Evolutionary conservation across 768 basidiomycete genomes (phyloP), one percentile per base, ranked within the genome.

Genomic region (Lactifluus pinguis): DNA sequence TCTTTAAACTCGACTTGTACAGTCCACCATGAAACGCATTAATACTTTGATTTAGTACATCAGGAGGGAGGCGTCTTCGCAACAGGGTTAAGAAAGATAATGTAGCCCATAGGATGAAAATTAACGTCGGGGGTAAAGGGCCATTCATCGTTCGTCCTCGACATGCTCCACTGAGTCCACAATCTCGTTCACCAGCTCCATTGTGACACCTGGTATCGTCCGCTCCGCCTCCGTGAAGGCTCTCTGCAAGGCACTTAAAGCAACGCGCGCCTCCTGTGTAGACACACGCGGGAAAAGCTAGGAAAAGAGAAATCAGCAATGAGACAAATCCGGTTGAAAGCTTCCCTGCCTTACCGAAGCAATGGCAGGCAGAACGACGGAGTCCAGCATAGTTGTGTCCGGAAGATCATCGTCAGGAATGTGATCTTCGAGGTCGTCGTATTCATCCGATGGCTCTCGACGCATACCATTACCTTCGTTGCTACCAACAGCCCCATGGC

Each of bases 201-300:
- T 76, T 25, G 93, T 90, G 34, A 99, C 86, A 5, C 97, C 97
- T 8, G 97, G 97, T 66, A 98, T 97, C 58, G 92, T 87, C 61
- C 89, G 80, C 75, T 99, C 97, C 13, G 95, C 95, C 32, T 97
- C 92, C 30, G 91, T 90, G 69, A 98, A 95, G 3, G 97, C 95
- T 34, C 89, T 81, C 66, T 97, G 90, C 11, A 98, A 78, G 53
- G 89, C 81, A 60, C 86, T 88, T 54, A 99, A 79, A 19, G 90
- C 89, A 32, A 90, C 80, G 60, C 91, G 82, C 9, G 93, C 92
- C 71, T 97, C 93, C 67, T 90, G 87, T n/a, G 92, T 89, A 0
- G 91, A 86, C 25, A 98, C 90, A 47, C 95, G 83, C 61, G 91
- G 91, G 72, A 94, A 92, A 36, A 99, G 77, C 95, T 98, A 67